Evolutionary conservation across 2,329 filamentous ascomycete species (phyloP).

Genomic region (Dothistroma septosporum): DNA sequence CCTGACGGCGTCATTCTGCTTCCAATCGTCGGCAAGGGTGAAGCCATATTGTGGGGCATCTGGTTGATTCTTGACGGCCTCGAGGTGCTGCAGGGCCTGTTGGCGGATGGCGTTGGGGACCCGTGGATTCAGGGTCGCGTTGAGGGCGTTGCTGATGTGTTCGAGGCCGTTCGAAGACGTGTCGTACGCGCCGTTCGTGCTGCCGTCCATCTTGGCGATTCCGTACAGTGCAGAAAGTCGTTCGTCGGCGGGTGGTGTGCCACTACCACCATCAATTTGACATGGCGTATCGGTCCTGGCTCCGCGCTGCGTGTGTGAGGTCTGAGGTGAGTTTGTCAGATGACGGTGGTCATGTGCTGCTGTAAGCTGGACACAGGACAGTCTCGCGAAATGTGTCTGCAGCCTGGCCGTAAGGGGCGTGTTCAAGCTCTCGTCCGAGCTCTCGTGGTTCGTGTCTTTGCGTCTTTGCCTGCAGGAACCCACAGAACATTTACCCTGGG

Average conservation of each 20-base stretch:
- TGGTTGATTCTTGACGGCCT: conserved; percentile 72
- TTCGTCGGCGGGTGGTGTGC: not conserved
- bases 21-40: conserved; percentile 68
- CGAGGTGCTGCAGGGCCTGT: conserved; percentile 80
- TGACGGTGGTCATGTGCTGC: not conserved
- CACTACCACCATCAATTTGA: not conserved
- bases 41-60: conserved; percentile 84
- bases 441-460: not conserved
- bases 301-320: not conserved
- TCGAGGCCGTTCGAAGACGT: conserved; percentile 41
- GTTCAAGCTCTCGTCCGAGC: not conserved
- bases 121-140: conserved; percentile 77
- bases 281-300: not conserved
- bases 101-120: conserved; percentile 77
- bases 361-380: not conserved
- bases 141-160: conserved; percentile 76
- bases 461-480: not conserved
- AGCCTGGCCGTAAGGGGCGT: not conserved
- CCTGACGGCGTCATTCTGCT: conserved; percentile 75
- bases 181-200: conserved; percentile 15
- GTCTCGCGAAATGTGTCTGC: not conserved
- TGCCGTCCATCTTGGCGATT: conserved; percentile 14
- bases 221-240: not conserved
- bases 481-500: not conserved
- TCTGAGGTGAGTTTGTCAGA: not conserved